Percentiles rank a stretch among this genome's conserved stretches.
Evolutionary conservation across 2,329 filamentous ascomycete species (phyloP).

Genomic region (Cercospora citrullina): DNA sequence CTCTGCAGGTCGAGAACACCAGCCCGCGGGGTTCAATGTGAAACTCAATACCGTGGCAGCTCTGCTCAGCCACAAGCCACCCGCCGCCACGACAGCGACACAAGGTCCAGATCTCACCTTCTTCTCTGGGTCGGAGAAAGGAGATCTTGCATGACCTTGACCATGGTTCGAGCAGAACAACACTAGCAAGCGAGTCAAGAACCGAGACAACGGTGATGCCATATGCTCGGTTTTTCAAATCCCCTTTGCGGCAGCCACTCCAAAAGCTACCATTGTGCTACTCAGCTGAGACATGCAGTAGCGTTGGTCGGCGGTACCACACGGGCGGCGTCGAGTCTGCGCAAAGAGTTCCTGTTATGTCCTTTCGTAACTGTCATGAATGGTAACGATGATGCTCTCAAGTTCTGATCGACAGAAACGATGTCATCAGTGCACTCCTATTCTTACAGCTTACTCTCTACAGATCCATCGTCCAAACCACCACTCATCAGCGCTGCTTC

Average conservation of each 20-base stretch:
- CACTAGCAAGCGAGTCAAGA: slow-evolving; percentile 1
- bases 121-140: neutral
- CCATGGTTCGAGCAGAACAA: slow-evolving; percentile 6
- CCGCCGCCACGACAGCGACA: neutral
- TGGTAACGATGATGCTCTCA: neutral
- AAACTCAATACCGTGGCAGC: neutral
- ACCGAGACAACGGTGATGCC: slow-evolving; percentile 8
- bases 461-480: slow-evolving; percentile 31
- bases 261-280: slow-evolving; percentile 5
- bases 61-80: slow-evolving; percentile 1
- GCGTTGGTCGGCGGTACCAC: slow-evolving; percentile 11
- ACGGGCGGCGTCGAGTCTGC: neutral
- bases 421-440: neutral
- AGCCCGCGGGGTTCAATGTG: neutral
- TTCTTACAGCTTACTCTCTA: slow-evolving; percentile 23
- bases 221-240: neutral
- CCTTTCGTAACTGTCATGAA: neutral
- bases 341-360: neutral
- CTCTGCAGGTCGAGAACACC: slow-evolving; percentile 3
- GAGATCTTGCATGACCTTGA: neutral
- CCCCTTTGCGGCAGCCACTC: neutral
- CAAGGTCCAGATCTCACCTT: neutral
- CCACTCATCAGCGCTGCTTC: slow-evolving; percentile 55
- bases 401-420: neutral
- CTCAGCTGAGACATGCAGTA: slow-evolving; percentile 8